phyloP scores from a whole-genome alignment of 2,329 filamentous ascomycete genomes.

The Stagonosporopsis chrysanthemi region DNA sequence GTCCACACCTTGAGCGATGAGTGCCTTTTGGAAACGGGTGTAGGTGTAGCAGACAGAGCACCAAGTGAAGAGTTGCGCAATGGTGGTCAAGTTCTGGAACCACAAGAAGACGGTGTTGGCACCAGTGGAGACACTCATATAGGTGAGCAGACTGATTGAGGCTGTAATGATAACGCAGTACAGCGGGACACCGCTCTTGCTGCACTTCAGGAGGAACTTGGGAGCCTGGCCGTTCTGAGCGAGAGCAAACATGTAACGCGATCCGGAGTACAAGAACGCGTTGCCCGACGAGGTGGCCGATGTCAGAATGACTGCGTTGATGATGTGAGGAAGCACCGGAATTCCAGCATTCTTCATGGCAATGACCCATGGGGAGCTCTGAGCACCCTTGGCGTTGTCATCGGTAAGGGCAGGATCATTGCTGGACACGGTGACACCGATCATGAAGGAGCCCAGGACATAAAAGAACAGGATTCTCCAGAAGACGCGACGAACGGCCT shows the following conservation, averaged over 20 bases:
- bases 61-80: conserved; percentile 64
- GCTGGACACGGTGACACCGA: conserved; percentile 67
- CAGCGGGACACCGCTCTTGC: conserved; percentile 54
- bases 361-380: conserved; percentile 61
- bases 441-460: conserved; percentile 58
- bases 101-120: conserved; percentile 65
- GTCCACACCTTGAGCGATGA: conserved; percentile 61
- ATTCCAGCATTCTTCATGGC: conserved; percentile 73
- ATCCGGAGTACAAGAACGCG: conserved; percentile 66
- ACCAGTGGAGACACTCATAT: conserved; percentile 57
- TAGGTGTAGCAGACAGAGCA: conserved; percentile 63
- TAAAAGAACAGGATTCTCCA: conserved; percentile 66
- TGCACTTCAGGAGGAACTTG: conserved; percentile 58
- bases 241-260: conserved; percentile 59
- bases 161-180: conserved; percentile 49
- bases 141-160: conserved; percentile 57
- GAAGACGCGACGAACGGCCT: conserved; percentile 63
- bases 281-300: conserved; percentile 75
- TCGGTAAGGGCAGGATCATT: conserved; percentile 60
- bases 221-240: conserved; percentile 62
- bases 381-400: conserved; percentile 48
- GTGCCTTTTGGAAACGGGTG: conserved; percentile 61
- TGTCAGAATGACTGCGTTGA: conserved; percentile 79
- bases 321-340: conserved; percentile 70
- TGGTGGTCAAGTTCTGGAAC: conserved; percentile 74